Base-by-base conservation (phyloP, 495 filamentous ascomycete genomes). In the Aspergillus biplanus region DNA sequence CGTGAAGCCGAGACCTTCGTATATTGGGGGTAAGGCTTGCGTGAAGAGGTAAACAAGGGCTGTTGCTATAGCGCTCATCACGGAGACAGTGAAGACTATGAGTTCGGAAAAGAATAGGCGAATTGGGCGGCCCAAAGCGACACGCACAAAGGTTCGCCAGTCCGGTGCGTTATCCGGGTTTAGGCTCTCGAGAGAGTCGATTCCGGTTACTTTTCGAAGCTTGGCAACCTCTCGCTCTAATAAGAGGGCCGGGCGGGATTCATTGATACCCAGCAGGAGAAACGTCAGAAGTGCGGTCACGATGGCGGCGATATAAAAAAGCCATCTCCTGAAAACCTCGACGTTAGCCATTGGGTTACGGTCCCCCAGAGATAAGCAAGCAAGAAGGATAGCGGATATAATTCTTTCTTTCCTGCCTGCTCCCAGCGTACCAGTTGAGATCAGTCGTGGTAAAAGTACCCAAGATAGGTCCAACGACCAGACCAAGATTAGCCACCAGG, bases 11-110 rank as follows among this genome's bases (percentile, higher is more conserved):
- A 82, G 78, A 0, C 68, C 68, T 18, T 70, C 58, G 55, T 82
- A 86, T 39, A 86, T 77, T 5, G 75, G 73, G 1, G 75, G 76
- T 0, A 85, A 65, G 1, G 79, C 79, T 71, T 85, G 80, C 1
- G 82, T 80, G 62, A 84, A 85, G 11, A 85, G 80, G 57, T 85
- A 86, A 37, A 85, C 78, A n/a, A 85, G 69, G 3, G 77, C 81
- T 63, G 78, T 80, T 31, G 77, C 76, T 11, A 79, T 64, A 13
- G 82, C 79, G 9, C 74, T 77, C 69, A 82, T 79, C 37, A 78
- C 68, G 4, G 82, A 70, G 13, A 81, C 75, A 6, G 76, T 66
- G 53, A 81, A 75, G 18, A 85, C 78, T 34, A 85, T 81, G 13
- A 81, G 81, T 52, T 85, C 82, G 21, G 71, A 75, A 67, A 80